Evolutionary conservation across 2,329 filamentous ascomycete genomes (phyloP).

Genomic region (Xylariaceae sp.): DNA sequence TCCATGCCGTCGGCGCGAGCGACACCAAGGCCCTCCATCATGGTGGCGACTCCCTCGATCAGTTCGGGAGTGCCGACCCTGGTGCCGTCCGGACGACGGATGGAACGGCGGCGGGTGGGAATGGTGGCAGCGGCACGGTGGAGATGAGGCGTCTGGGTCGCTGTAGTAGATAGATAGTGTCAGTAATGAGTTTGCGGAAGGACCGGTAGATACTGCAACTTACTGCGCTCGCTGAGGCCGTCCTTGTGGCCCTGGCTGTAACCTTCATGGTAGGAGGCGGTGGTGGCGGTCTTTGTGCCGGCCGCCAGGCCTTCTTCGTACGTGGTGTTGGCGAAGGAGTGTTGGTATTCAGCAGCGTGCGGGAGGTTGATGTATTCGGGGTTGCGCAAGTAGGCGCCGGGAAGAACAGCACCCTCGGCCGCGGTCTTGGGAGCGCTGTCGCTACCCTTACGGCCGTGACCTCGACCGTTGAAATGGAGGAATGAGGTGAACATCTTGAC

Average conservation of each 20-base stretch:
- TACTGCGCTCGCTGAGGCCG: background rate
- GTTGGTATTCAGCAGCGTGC: background rate
- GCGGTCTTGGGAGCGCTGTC: too few species aligned
- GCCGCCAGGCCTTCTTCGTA: conserved; percentile 2
- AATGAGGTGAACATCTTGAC: too few species aligned
- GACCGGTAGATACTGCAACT: background rate
- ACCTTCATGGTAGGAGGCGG: background rate
- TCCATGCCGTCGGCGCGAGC: background rate
- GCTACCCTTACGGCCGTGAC: too few species aligned
- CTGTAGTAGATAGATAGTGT: too few species aligned
- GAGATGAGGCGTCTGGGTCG: too few species aligned
- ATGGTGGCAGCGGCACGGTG: background rate
- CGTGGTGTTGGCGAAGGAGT: background rate
- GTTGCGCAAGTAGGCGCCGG: background rate
- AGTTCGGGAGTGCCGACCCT: background rate
- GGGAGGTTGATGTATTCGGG: background rate
- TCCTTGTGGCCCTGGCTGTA: background rate
- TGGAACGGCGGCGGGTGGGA: background rate
- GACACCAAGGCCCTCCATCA: background rate
- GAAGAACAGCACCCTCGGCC: too few species aligned
- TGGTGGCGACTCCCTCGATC: background rate
- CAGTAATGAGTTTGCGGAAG: background rate
- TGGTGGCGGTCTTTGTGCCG: background rate
- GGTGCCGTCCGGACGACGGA: background rate
- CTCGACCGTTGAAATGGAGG: too few species aligned